Conservation (phyloP, 1,139 yeast species). For the Protomyces pachydermus region DNA sequence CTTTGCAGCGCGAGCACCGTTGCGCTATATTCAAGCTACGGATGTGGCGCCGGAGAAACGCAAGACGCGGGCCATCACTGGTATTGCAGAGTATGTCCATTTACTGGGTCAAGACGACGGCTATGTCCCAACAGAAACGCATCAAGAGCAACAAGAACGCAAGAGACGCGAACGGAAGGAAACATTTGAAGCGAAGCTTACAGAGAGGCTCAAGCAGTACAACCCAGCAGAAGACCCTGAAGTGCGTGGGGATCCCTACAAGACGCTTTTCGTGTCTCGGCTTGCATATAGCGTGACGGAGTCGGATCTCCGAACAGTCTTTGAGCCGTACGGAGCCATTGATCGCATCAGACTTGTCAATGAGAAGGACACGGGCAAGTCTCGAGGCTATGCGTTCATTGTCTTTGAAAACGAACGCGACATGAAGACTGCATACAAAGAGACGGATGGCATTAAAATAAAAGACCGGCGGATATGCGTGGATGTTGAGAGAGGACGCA, state of each 20-base stretch:
- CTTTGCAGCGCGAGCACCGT: constrained; percentile 68
- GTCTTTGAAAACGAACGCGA: constrained; percentile 59
- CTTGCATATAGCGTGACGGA: constrained; percentile 64
- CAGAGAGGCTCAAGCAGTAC: constrained; percentile 43
- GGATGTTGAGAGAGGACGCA: constrained; percentile 79
- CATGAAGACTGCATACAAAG: constrained; percentile 56
- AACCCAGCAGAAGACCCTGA: constrained; percentile 56
- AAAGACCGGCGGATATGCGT: constrained; percentile 57
- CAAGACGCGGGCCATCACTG: constrained; percentile 49
- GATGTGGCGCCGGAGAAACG: constrained; percentile 56
- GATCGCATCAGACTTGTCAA: constrained; percentile 63
- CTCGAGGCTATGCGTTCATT: constrained; percentile 82
- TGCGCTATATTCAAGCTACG: constrained; percentile 49
- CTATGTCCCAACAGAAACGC: constrained; percentile 41
- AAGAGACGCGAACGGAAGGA: constrained; percentile 39
- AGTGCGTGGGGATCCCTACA: constrained; percentile 66
- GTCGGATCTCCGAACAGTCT: constrained; percentile 59
- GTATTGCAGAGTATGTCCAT: constrained; percentile 46
- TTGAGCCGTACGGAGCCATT: constrained; percentile 64
- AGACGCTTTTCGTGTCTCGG: constrained; percentile 73
- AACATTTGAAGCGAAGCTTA: constrained; percentile 37
- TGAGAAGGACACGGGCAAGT: constrained; percentile 49
- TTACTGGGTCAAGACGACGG: constrained; percentile 39
- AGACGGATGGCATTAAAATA: constrained; percentile 52
- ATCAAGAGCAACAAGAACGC: constrained; percentile 41